Evolutionary conservation across 805 yeast species (phyloP).

Genomic region (Spathaspora passalidarum): DNA sequence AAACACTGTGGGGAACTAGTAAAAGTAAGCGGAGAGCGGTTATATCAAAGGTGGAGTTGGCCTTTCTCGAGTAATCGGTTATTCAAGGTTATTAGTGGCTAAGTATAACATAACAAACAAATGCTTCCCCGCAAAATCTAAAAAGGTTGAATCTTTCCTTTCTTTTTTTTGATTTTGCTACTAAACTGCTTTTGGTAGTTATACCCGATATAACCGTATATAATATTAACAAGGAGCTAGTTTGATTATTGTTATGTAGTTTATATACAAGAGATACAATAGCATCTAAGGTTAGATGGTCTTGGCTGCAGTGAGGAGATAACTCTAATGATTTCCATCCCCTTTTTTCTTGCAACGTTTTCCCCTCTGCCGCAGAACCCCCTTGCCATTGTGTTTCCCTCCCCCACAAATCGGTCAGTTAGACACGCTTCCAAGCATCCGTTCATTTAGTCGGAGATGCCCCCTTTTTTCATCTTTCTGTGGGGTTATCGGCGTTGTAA

Average conservation of each 20-base stretch:
- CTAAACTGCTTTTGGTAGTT: not conserved
- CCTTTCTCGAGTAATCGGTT: not conserved
- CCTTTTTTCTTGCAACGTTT: not conserved
- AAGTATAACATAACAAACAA: not conserved
- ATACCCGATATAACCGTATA: not conserved
- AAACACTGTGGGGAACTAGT: not conserved
- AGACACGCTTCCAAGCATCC: too few species aligned
- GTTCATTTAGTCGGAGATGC: too few species aligned
- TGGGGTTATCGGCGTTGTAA: too few species aligned
- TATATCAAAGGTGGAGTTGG: not conserved
- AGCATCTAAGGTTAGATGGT: not conserved
- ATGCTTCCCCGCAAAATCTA: slow-evolving; percentile 1
- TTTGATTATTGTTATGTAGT: not conserved
- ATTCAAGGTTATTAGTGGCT: not conserved
- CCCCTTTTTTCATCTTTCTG: too few species aligned
- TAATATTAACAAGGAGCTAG: not conserved
- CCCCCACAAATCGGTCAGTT: too few species aligned
- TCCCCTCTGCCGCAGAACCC: not conserved
- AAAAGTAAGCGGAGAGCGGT: not conserved
- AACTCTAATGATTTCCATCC: not conserved
- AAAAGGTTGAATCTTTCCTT: not conserved
- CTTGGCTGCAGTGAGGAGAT: too few species aligned
- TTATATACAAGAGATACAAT: too few species aligned
- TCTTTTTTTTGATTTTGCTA: not conserved
- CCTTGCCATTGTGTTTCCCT: too few species aligned